phyloP scores from a whole-genome alignment of 2,329 filamentous ascomycete genomes.

The Chrysoporthe cubensis region DNA sequence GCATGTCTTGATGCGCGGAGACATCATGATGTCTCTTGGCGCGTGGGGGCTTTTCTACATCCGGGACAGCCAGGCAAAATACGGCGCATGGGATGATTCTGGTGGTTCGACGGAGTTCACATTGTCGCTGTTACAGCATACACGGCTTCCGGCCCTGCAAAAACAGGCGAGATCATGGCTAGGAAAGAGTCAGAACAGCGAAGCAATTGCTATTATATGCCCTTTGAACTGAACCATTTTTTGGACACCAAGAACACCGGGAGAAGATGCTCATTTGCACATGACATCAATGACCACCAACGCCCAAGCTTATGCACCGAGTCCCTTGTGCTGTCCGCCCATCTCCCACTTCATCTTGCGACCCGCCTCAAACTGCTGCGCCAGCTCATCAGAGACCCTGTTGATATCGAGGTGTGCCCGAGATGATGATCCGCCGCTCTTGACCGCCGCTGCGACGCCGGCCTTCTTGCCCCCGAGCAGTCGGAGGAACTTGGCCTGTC shows the following conservation, averaged over 20 bases:
- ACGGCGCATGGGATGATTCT: constrained; percentile 19
- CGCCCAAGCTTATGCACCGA: constrained; percentile 49
- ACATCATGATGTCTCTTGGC: neutral
- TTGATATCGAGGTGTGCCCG: constrained; percentile 40
- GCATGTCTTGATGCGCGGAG: neutral
- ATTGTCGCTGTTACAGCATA: constrained; percentile 17
- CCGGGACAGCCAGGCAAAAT: constrained; percentile 6
- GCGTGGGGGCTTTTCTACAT: neutral
- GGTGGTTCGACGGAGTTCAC: constrained; percentile 23
- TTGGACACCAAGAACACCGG: neutral
- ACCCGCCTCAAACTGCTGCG: constrained; percentile 60
- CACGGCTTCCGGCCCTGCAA: neutral
- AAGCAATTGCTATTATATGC: constrained; percentile 20
- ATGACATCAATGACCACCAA: neutral
- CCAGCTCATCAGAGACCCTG: constrained; percentile 56
- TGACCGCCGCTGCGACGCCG: constrained; percentile 33
- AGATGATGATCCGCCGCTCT: constrained; percentile 15
- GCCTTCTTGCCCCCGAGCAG: constrained; percentile 58
- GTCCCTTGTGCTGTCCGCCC: constrained; percentile 53
- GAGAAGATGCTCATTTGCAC: neutral
- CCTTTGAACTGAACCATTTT: neutral
- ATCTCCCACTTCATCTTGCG: constrained; percentile 60
- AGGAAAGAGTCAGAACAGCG: constrained; percentile 13
- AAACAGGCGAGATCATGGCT: neutral
- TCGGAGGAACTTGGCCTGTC: constrained; percentile 61